Base-by-base conservation (phyloP, 2,329 filamentous ascomycete species). In the Penicillium corylophilum region DNA sequence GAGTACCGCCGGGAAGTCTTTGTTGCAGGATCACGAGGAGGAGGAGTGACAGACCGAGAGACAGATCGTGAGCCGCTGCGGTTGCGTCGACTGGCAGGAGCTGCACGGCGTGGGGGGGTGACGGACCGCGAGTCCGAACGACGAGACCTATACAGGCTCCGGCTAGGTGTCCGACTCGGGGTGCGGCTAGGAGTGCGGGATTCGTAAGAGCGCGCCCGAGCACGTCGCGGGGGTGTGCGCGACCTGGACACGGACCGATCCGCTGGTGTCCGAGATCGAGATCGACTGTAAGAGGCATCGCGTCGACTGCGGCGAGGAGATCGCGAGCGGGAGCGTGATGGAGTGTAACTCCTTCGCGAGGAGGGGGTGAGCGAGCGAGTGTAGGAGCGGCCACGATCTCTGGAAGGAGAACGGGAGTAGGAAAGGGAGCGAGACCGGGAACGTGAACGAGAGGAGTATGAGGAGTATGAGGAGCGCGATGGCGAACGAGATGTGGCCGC, bases 401-500 rank as follows among this genome's bases (percentile, higher is more conserved):
- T 62, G 9, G 71, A 73, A 22, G 64, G 65, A 31, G 71, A 71
- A n/a, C 71, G 68, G 10, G 70, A 68, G 48, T 66, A 64, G 7
- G 71, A 71, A 31, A 60, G 59, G 20, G 77, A 75, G 38, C 71
- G 70, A 12, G 77, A 76, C 38, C 69, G 69, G 1, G 78, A 77
- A 13, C 68, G 51, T 15, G 60, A 62, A 18, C 70, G 69, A 41
- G 65, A 67, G 48, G 66, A 72, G 66, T 89, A 89, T 18, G 88
- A 90, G 0, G 86, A 90, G 67, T 91, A 93, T 0, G 86, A 79
- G 57, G 78, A 80, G 48, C 76, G 77, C 6, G 78, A 90, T 41
- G 88, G 86, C 0, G 85, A 85, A 56, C 89, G 87, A 0, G 85
- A 85, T 54, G 87, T 85, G 0, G 85, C 72, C 29, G 77, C 77